Evolutionary conservation across 176 grass and related monocot genomes (phyloP).

Genomic region (Ananas comosus): DNA sequence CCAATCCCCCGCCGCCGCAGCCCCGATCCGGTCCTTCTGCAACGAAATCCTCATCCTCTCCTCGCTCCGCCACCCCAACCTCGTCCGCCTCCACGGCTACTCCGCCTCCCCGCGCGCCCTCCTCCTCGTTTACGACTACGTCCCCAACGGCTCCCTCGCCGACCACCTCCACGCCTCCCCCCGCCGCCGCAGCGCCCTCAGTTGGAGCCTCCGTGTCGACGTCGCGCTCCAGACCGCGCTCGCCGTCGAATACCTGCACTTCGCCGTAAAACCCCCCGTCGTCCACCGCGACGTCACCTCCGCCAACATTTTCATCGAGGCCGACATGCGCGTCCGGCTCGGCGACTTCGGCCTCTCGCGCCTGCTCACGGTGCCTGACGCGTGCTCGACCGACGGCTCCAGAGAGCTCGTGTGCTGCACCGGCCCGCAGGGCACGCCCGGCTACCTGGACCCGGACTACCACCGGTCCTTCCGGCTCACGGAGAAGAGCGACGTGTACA

Average conservation of each 20-base stretch:
- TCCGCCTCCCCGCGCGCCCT: conserved; percentile 81
- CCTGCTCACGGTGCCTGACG: conserved; percentile 52
- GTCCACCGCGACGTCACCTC: conserved; percentile 97
- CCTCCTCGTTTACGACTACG: conserved; percentile 90
- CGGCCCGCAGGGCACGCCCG: conserved; percentile 84
- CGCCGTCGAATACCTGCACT: conserved; percentile 92
- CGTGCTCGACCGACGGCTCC: conserved; percentile 40
- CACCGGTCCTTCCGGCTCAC: conserved; percentile 87
- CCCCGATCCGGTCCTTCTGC: conserved; percentile 75
- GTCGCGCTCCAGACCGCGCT: conserved; percentile 81
- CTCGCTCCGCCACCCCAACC: conserved; percentile 73
- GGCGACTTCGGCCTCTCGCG: conserved; percentile 94
- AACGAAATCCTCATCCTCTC: conserved; percentile 96
- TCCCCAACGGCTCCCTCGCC: conserved; percentile 89
- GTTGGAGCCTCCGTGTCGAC: conserved; percentile 62
- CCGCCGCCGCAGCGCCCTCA: conserved; percentile 14
- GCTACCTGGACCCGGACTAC: conserved; percentile 91
- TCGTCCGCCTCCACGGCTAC: conserved; percentile 88
- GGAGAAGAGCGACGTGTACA: conserved; percentile 97
- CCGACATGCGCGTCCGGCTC: conserved; percentile 81
- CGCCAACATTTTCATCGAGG: conserved; percentile 86
- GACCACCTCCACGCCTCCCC: conserved; percentile 68
- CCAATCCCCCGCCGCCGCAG: conserved; percentile 34
- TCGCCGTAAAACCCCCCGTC: conserved; percentile 71
- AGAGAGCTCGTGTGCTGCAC: conserved; percentile 86